Evolutionary conservation across 768 basidiomycete genomes (phyloP), one percentile per base, ranked within the genome.

Genomic region (Suillus luteus): DNA sequence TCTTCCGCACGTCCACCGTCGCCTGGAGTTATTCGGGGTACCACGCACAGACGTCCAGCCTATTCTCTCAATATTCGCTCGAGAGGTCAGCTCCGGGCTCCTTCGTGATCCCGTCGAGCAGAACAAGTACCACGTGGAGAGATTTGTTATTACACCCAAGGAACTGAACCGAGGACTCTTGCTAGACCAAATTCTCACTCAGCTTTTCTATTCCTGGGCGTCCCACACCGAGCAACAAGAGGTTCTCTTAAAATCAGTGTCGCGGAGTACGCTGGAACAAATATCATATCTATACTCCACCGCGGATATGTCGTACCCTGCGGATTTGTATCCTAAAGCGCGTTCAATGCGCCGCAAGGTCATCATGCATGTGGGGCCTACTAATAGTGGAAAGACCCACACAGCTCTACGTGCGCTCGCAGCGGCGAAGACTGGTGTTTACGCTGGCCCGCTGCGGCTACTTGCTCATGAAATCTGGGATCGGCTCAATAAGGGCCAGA

Each of bases 361-460:
- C 68, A 90, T 96, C 73, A 89, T 99, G 82, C 96, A 99, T 70
- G 94, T 99, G 46, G 97, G 96, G 0, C 97, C 97, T 0, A 99
- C 97, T 27, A 99, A 99, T 75, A 93, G 92, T 66, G 97, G 96
- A 37, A 99, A 99, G 79, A 99, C 96, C 0, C 89, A 99, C 71
- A 88, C 91, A 70, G 97, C 96, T 0, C 79, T 99, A 10, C 88
- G 93, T 51, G 93, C 95, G 0, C 83, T 99, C 2, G 92, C 94
- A 0, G 85, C 87, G 5, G 87, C 95, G 0, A 70, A 73, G 1
- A 77, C 79, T 0, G 97, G 96, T 6, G 82, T 91, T 3, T 99
- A 98, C 69, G 94, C 93, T 0, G 95, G 96, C 0, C 97, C 96
- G 0, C 81, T 99, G 6, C 85, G 96, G 22, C 82, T 99, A 44